Conservation (phyloP, 2,329 filamentous ascomycete genomes). For the Fusarium begoniae region DNA sequence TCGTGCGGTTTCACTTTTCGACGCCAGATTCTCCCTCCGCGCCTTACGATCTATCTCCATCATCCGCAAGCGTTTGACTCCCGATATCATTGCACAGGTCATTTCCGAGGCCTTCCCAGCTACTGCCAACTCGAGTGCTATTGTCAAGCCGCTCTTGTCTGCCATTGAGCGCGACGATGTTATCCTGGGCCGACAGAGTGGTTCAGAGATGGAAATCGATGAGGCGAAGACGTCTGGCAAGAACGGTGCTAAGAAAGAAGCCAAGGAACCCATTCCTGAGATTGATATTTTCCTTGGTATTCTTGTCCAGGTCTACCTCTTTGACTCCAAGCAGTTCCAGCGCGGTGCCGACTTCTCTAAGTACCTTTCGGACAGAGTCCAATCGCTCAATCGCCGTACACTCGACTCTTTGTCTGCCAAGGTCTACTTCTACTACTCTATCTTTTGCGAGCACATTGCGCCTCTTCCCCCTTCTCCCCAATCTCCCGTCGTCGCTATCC, state of each 20-base stretch:
- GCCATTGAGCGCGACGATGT: slow-evolving; percentile 75
- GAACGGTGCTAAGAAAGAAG: slow-evolving; percentile 70
- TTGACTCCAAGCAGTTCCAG: slow-evolving; percentile 83
- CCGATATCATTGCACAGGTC: slow-evolving; percentile 81
- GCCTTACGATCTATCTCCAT: slow-evolving; percentile 95
- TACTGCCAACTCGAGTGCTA: slow-evolving; percentile 66
- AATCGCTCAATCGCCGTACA: slow-evolving; percentile 89
- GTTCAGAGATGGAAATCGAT: slow-evolving; percentile 79
- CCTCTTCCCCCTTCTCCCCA: slow-evolving; percentile 89
- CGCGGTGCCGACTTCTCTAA: slow-evolving; percentile 86
- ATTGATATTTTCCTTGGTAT: slow-evolving; percentile 90
- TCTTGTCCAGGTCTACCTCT: slow-evolving; percentile 85
- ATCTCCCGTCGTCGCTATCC: slow-evolving; percentile 86
- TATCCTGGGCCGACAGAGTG: slow-evolving; percentile 65
- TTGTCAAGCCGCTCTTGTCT: slow-evolving; percentile 74
- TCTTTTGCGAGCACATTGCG: slow-evolving; percentile 92
- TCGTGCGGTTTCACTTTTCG: slow-evolving; percentile 90
- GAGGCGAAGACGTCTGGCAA: slow-evolving; percentile 62
- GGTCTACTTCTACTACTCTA: slow-evolving; percentile 97
- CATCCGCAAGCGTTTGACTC: slow-evolving; percentile 88
- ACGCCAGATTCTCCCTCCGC: slow-evolving; percentile 92
- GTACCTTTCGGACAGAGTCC: slow-evolving; percentile 83
- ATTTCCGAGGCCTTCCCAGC: slow-evolving; percentile 82
- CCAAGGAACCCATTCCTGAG: slow-evolving; percentile 84
- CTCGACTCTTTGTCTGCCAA: slow-evolving; percentile 93